Evolutionary conservation across 768 basidiomycete genomes (phyloP), one percentile per base, ranked within the genome.

Genomic region (Trametes meyenii): DNA sequence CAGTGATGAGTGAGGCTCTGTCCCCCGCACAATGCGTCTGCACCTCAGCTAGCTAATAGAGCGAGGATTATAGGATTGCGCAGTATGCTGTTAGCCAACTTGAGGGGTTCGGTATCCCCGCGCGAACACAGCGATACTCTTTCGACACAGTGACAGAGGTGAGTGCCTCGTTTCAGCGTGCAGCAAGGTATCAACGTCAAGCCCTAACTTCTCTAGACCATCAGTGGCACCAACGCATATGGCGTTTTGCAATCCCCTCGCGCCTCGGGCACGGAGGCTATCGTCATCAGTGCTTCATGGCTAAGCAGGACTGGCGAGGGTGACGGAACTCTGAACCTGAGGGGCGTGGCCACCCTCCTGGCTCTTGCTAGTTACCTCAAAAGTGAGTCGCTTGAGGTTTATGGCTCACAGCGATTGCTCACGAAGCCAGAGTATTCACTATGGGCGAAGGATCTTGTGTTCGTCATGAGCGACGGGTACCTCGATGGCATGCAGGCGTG

Each of bases 381-480:
- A 79, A 82, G 96, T 97, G 60, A 52, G 82, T 5, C 68, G 2
- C 8, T 26, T 19, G 7, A 61, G 23, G 19, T 42, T 13, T 50
- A 26, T 51, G 24, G 38, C 14, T 1, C 50, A 36, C 40, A 40
- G 2, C 10, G 10, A 12, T 53, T 62, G 10, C 51, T 54, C 23
- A 44, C 14, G 11, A 23, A 17, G 17, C 24, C 67, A 96, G 94
- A 81, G 36, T 89, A 91, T 67, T 92, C 94, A 21, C 81, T 94
- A 39, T 99, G 97, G 96, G 91, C 95, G 0, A 96, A 96, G 72
- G 96, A 98, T 68, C 80, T 99, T 57, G 75, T 98, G 17, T 89
- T 98, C 61, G 85, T 99, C 26, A 79, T 98, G 61, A 89, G 90
- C 46, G 96, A 98, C 63, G 92, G 87, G 1, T 86, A 96, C 71